phyloP scores from a whole-genome alignment of 139 green algal species.

The Haematococcus lacustris region DNA sequence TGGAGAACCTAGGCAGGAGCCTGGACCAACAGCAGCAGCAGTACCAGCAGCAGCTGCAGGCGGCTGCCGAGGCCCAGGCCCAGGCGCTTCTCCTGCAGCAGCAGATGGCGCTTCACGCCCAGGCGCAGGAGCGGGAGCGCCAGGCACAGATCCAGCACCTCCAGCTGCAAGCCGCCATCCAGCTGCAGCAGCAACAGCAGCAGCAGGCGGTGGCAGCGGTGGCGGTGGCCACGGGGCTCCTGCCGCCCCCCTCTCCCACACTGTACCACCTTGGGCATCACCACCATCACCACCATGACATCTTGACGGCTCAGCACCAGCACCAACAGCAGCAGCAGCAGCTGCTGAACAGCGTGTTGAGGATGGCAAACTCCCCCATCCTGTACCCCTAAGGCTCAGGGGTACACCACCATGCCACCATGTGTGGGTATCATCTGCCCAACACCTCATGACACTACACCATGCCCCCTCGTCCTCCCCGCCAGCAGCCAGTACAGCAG shows the following conservation, averaged over 20 bases:
- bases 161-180: not conserved
- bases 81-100: not conserved
- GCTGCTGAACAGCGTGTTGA: too few relatives aligned
- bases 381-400: too few relatives aligned
- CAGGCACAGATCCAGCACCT: not conserved
- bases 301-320: not conserved
- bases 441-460: too few relatives aligned
- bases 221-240: too few relatives aligned
- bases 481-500: too few relatives aligned
- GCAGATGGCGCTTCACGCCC: not conserved
- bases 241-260: not conserved
- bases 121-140: not conserved
- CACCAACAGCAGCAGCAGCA: too few relatives aligned
- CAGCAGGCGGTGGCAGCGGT: not conserved
- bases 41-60: slow-evolving; percentile 2
- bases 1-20: slow-evolving; percentile 12
- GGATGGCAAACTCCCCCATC: too few relatives aligned
- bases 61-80: not conserved
- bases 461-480: too few relatives aligned
- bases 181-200: not conserved
- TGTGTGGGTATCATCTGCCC: too few relatives aligned
- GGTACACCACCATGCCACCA: too few relatives aligned
- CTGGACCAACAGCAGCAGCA: not conserved
- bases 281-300: not conserved
- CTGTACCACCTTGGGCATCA: not conserved